phyloP scores from a whole-genome alignment of 108 stramenopile genomes.

The Conticribra guillardii region DNA sequence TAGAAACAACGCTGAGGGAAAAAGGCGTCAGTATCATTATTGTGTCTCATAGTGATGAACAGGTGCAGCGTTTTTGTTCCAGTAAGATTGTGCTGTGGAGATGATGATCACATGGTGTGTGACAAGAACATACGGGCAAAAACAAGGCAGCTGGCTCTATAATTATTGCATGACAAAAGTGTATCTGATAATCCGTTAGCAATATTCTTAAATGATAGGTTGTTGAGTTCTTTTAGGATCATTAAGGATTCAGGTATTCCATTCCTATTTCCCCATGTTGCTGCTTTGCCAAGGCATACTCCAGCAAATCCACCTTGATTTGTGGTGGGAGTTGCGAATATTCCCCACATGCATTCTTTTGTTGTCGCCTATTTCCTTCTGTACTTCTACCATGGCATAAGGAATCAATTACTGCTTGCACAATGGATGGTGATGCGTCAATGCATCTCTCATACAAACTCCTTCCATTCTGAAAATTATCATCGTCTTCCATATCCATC shows the following conservation, averaged over 20 bases:
- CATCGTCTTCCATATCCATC: conserved; percentile 20
- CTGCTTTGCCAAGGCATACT: conserved; percentile 34
- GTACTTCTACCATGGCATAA: conserved; percentile 12
- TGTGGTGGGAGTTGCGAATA: conserved; percentile 44
- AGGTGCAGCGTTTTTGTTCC: conserved; percentile 26
- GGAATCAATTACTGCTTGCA: conserved; percentile 31
- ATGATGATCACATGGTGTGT: no score
- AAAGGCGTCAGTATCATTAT: conserved; percentile 16
- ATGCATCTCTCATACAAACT: conserved; percentile 44
- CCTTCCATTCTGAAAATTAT: conserved; percentile 7
- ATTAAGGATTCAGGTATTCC: no score
- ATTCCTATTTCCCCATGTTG: conserved; percentile 5
- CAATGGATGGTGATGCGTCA: conserved; percentile 33
- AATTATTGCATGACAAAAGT: no score
- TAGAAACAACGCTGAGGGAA: conserved; percentile 33
- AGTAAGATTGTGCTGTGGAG: background rate
- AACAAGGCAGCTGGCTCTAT: no score
- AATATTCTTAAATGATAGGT: no score
- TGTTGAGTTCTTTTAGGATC: no score
- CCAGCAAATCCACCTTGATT: conserved; percentile 45
- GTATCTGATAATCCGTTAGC: no score
- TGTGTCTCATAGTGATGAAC: conserved; percentile 36
- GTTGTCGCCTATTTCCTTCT: conserved; percentile 5
- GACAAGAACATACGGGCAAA: no score
- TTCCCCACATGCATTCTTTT: conserved; percentile 31